phyloP scores from a whole-genome alignment of 2,329 filamentous ascomycete genomes.

The Aureobasidium sp. region DNA sequence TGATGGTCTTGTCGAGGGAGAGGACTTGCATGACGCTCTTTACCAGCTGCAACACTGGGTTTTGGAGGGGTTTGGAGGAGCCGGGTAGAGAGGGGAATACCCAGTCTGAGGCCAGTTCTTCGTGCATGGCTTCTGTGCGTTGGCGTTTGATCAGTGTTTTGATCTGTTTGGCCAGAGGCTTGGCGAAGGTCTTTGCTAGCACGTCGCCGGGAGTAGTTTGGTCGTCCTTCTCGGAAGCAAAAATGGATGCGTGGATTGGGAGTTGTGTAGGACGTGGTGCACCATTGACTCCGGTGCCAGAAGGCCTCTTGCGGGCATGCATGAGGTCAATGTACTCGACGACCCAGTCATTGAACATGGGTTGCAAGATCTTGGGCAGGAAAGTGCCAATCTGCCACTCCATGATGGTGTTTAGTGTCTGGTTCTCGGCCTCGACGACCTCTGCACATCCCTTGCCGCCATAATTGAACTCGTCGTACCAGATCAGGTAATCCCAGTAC shows the following conservation, averaged over 20 bases:
- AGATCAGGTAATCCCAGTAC: constrained; percentile 98
- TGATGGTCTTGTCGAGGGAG: constrained; percentile 82
- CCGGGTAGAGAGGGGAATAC: constrained; percentile 74
- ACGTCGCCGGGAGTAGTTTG: constrained; percentile 53
- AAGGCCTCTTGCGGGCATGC: constrained; percentile 73
- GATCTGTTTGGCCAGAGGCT: constrained; percentile 84
- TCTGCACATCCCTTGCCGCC: constrained; percentile 86
- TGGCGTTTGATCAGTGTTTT: constrained; percentile 74
- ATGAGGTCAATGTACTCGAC: constrained; percentile 93
- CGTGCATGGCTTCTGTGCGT: constrained; percentile 80
- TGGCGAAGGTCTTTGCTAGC: constrained; percentile 76
- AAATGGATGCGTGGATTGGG: constrained; percentile 48
- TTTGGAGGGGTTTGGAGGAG: constrained; percentile 56
- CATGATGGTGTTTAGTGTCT: constrained; percentile 86
- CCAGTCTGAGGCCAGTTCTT: constrained; percentile 81
- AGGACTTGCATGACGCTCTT: constrained; percentile 91
- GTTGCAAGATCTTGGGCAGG: constrained; percentile 70
- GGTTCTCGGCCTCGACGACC: constrained; percentile 67
- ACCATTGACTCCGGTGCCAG: constrained; percentile 35
- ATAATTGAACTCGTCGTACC: constrained; percentile 99
- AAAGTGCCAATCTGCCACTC: constrained; percentile 96
- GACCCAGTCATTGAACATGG: constrained; percentile 84
- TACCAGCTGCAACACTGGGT: constrained; percentile 82
- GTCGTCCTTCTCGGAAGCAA: constrained; percentile 52
- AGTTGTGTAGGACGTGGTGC: constrained; percentile 55